Evolutionary conservation across 805 yeast species (phyloP), one percentile per base, ranked within the genome.

Genomic region (Metschnikowia koreensis): DNA sequence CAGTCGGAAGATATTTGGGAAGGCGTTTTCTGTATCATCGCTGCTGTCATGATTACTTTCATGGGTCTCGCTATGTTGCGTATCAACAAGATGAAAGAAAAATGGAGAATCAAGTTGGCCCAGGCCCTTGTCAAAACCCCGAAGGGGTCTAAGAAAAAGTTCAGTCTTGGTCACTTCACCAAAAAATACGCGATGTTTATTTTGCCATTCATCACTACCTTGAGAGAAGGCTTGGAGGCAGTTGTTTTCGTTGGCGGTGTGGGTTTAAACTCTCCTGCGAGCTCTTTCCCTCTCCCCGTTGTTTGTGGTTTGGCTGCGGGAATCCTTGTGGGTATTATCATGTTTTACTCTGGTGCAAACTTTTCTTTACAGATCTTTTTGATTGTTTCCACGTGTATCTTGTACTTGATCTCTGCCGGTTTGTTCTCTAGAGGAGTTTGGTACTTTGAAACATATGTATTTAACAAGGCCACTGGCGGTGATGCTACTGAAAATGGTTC

Each of bases 51-150:
- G 82, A 93, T 93, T 65, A 82, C 97, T 11, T 62, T 87, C 62
- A 92, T 93, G 97, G 98, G 99, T 68, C 81, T 93, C 64, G 96
- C 97, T 51, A 89, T 93, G 97, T 81, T 93, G 66, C 83, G 98
- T 73, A 80, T 93, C 70, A 92, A 92, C 77, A 91, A 92, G 77
- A 89, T 92, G 96, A 91, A 90, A 74, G 93, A 83, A 60, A 93
- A 93, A 75, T 93, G 99, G 99, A 84, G 97, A 77, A 79, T 91
- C 60, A 93, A 93, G 75, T 88, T 93, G 66, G 97, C 97, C 31
- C 80, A 75, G 65, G 93, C 97, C 9, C 74, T 92, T 53, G 73
- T 90, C 47, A 84, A 83, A 58, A 13, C 41, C n/a, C 48, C 49
- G 1, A 33, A 36, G 40, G 68, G 67, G 11, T 78, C 68, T 55